Base-by-base conservation (phyloP, 2,329 filamentous ascomycete genomes). In the Fusarium sterilihyphosum region DNA sequence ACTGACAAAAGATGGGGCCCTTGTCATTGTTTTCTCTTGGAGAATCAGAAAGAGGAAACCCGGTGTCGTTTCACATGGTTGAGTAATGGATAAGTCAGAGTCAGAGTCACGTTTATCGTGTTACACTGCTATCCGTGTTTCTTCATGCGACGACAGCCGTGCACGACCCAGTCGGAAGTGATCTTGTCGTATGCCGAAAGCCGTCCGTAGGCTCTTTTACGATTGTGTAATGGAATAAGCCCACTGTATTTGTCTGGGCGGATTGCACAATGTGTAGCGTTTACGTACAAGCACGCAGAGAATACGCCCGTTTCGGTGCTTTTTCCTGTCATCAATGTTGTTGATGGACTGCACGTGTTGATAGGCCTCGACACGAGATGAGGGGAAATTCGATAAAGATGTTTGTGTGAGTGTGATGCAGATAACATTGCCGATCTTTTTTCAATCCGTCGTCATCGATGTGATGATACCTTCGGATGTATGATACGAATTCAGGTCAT, bases 231-330 rank as follows among this genome's bases (percentile, higher is more conserved):
- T 66, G n/a, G 18, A 68, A 49, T 10, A 60, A 56, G 56, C 33
- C 62, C 69, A 58, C 62, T 56, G 57, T 68, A 70, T 41, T 38
- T 57, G 38, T 59, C 62, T 60, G 71, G 59, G 67, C 49, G 33
- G 35, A 44, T 60, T 63, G 62, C 56, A 65, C 67, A 46, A 59
- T 60, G 46, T 62, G 68, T 22, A 68, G 14, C 38, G 69, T 63
- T 75, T 75, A 75, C 73, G 73, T 75, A 75, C 73, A 67, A 59
- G 56, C 35, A 65, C 58, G 57, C 31, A 65, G 63, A 62, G 37
- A 49, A 38, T 37, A 56, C 43, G 54, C 73, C 66, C 61, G 47
- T 29, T 49, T 69, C 65, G 56, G 69, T 70, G 65, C 38, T 67
- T 67, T 67, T 62, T 44, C 26, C 18, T 58, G 26, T 53, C 29